Conservation (phyloP, 441 rosid genomes). For the Jatropha multifida region DNA sequence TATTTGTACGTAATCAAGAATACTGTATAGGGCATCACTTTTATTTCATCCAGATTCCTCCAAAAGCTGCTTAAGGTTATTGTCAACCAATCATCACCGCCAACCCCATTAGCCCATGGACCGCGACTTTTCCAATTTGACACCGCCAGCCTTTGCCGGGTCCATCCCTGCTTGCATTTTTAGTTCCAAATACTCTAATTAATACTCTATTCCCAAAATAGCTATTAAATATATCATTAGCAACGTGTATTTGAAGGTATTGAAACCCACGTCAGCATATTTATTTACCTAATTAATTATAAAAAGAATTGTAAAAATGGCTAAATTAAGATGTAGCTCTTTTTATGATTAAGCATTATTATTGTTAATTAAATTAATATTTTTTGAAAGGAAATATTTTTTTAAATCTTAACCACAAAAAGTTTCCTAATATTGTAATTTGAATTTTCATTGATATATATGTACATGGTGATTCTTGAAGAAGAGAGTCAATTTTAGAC, state of each 20-base stretch:
- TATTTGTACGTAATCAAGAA: too few relatives aligned
- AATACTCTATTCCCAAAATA: too few relatives aligned
- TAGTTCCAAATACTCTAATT: not conserved
- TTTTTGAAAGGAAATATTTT: not conserved
- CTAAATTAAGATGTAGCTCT: too few relatives aligned
- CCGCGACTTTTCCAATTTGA: conserved; percentile 39
- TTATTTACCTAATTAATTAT: too few relatives aligned
- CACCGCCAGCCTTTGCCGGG: conserved; percentile 7
- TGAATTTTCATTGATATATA: not conserved
- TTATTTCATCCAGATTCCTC: conserved; percentile 39
- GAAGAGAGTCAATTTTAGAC: conserved; percentile 17
- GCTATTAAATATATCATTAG: too few relatives aligned
- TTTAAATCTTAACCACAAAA: not conserved
- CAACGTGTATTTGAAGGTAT: too few relatives aligned
- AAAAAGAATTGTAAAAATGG: too few relatives aligned
- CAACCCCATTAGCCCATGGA: conserved; percentile 38
- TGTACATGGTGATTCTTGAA: not conserved
- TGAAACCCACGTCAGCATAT: too few relatives aligned
- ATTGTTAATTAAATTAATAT: not conserved
- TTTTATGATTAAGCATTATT: too few relatives aligned
- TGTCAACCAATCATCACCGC: conserved; percentile 60
- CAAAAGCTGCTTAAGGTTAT: conserved; percentile 36
- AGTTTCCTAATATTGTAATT: not conserved
- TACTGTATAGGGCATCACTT: too few relatives aligned
- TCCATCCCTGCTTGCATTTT: not conserved